Evolutionary conservation across 1,139 yeast genomes (phyloP), one percentile per base, ranked within the genome.

Genomic region (Hanseniaspora uvarum): DNA sequence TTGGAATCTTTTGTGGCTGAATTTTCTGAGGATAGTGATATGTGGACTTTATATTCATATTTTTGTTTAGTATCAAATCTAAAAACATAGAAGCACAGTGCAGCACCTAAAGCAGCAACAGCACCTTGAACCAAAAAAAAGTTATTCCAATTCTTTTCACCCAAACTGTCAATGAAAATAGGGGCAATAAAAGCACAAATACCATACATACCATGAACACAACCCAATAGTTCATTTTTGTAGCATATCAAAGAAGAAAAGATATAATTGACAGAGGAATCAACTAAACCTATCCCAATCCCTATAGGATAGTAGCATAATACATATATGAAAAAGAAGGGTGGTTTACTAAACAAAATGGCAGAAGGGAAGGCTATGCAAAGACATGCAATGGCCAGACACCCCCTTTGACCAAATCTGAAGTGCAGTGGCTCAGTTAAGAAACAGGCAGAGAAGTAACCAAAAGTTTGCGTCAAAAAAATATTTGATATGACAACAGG

Each of bases 171-270:
- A n/a, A 79, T 75, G 26, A 78, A 58, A 4, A 80, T 76, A 0
- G 92, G 88, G 1, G 86, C 74, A 0, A 80, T 68, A 71, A 82
- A 76, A 50, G 86, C 79, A 0, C 88, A 87, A 6, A 80, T 65
- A 0, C 89, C 89, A 62, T 80, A 83, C 58, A 76, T 73, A 0
- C 86, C 84, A 67, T 83, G 92, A 59, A 82, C 64, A 0, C 79
- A 65, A 1, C 89, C 89, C 67, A 83, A 68, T 26, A 81, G 63
- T 61, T 80, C 84, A 63, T 64, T 65, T 45, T 82, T 82, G 40
- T 80, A 75, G 58, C 78, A 78, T 6, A 65, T 71, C 52, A 83
- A 67, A 34, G 70, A 70, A 0, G 86, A 84, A 62, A 81, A 70
- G 72, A 81, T 76, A 8, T 79, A 73, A 60, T 80, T 81, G 56